Evolutionary conservation across 768 basidiomycete species (phyloP).

Genomic region (Lactarius psammicola): DNA sequence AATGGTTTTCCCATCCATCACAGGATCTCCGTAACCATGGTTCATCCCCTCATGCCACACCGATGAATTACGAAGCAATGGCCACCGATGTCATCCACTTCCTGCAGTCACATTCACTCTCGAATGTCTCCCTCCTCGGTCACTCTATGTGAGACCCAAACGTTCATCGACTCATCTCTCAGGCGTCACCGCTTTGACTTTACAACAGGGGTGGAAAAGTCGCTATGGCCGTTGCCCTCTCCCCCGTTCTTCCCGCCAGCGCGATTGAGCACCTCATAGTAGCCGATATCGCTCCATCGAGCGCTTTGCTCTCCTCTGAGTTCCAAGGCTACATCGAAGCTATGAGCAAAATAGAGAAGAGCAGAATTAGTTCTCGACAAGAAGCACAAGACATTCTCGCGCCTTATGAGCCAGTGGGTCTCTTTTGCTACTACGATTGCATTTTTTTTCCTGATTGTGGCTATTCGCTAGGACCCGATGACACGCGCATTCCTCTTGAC

Average conservation of each 20-base stretch:
- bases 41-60: slow-evolving; percentile 66
- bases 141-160: slow-evolving; percentile 75
- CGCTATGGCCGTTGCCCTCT: slow-evolving; percentile 68
- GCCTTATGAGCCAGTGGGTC: slow-evolving; percentile 58
- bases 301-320: slow-evolving; percentile 55
- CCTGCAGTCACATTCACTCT: slow-evolving; percentile 50
- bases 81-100: slow-evolving; percentile 75
- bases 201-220: slow-evolving; percentile 79
- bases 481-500: slow-evolving; percentile 85
- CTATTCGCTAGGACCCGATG: slow-evolving; percentile 56
- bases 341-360: slow-evolving; percentile 71
- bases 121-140: slow-evolving; percentile 71
- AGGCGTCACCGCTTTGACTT: not conserved
- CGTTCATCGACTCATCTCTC: too few relatives aligned
- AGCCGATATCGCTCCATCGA: slow-evolving; percentile 79
- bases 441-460: not conserved
- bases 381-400: slow-evolving; percentile 68
- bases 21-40: slow-evolving; percentile 93
- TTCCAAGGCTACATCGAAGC: slow-evolving; percentile 64
- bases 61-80: slow-evolving; percentile 78
- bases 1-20: not conserved
- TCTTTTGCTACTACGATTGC: not conserved
- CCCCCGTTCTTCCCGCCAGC: slow-evolving; percentile 41
- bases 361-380: slow-evolving; percentile 55
- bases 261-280: slow-evolving; percentile 61